Base-by-base conservation (phyloP, 2,329 filamentous ascomycete species). In the Xylaria sp. region DNA sequence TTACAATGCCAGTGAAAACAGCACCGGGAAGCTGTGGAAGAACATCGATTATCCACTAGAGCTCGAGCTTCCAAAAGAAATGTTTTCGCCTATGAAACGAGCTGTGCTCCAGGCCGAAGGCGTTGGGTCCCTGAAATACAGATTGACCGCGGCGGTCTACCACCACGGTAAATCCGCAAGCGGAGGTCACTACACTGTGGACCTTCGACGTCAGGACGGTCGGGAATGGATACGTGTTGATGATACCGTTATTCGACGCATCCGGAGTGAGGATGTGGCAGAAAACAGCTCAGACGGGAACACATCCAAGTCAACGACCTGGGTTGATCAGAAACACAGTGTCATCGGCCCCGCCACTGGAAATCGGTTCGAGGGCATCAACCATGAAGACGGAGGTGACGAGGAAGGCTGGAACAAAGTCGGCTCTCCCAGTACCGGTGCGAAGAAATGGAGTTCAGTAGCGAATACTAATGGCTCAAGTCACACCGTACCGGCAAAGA, bases 1-100 rank as follows among this genome's bases (percentile, higher is more conserved):
- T 75, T 98, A 97, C 75, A 94, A 98, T 75, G 93, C 90, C 69
- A 88, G 91, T 66, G 92, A 91, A 7, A 84, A 83, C 52, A 94
- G 94, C 28, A 97, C 94, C 0, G 91, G 97, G 76, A 99, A 99
- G 84, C 97, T 98, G 71, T 97, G 95, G 93, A 99, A 98, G 84
- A 97, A 95, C 83, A 86, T 99, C 66, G 95, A 94, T 23, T 99
- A 99, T 76, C 96, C 96, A 0, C 84, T 99, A 32, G 94, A 98
- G 76, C 85, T 99, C 59, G 95, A 98, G 78, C 93, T 99, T 70
- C 96, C 96, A 0, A 91, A 91, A 65, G 95, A 98, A 77, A 91
- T 93, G 10, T 91, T 99, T 76, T 91, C 94, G 12, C 89, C 91
- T 34, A 88, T 91, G 75, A 91, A 90, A 78, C 89, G 91, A 61